Percentiles rank a stretch among this genome's conserved stretches.
These are phyloP conservation scores for Prunus mume DNA, from an alignment of 306 rosid species.

Conservation along the genomic window DNA sequence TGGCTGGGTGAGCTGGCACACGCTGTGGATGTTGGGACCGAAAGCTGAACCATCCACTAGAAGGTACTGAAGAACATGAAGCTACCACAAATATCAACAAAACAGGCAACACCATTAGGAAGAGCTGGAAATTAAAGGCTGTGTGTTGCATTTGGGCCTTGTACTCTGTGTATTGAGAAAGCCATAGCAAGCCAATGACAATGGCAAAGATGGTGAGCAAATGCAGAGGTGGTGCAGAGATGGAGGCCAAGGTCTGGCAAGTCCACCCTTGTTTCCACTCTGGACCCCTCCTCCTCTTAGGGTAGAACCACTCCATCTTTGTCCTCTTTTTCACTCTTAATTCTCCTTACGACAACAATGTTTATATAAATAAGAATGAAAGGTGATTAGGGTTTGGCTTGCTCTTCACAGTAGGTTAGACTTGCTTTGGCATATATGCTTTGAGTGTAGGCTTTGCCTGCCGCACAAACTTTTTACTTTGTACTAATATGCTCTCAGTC, in stretches of 20 bases:
- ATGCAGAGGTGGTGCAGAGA: slow-evolving; percentile 58
- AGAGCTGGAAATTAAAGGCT: slow-evolving; percentile 42
- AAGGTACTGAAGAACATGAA: slow-evolving; percentile 44
- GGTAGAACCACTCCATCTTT: slow-evolving; percentile 58
- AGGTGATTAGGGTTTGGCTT: slow-evolving; percentile 17
- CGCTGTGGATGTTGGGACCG: slow-evolving; percentile 12
- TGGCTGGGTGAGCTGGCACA: slow-evolving; percentile 14
- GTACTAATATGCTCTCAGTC: slow-evolving; percentile 28
- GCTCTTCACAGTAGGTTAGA: slow-evolving; percentile 20
- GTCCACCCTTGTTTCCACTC: slow-evolving; percentile 66
- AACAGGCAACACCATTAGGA: slow-evolving; percentile 50
- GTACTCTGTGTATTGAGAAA: slow-evolving; percentile 49
- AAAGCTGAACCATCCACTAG: slow-evolving; percentile 31
- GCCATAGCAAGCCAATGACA: slow-evolving; percentile 57
- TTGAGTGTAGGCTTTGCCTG: slow-evolving; percentile 54
- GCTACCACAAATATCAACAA: slow-evolving; percentile 43
- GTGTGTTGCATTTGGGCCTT: slow-evolving; percentile 40
- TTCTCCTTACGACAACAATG: neutral
- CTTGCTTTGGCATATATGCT: slow-evolving; percentile 70
- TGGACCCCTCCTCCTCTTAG: slow-evolving; percentile 63
- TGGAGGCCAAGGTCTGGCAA: slow-evolving; percentile 45
- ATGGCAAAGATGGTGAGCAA: slow-evolving; percentile 60
- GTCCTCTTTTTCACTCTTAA: slow-evolving; percentile 5
- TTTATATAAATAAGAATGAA: slow-evolving; percentile 7
- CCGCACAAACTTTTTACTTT: slow-evolving; percentile 21